Percentiles rank a stretch among this genome's conserved stretches.
These are phyloP conservation scores for Geotrichum europaeum DNA, from an alignment of 1,139 yeast species.

Conservation along the genomic window DNA sequence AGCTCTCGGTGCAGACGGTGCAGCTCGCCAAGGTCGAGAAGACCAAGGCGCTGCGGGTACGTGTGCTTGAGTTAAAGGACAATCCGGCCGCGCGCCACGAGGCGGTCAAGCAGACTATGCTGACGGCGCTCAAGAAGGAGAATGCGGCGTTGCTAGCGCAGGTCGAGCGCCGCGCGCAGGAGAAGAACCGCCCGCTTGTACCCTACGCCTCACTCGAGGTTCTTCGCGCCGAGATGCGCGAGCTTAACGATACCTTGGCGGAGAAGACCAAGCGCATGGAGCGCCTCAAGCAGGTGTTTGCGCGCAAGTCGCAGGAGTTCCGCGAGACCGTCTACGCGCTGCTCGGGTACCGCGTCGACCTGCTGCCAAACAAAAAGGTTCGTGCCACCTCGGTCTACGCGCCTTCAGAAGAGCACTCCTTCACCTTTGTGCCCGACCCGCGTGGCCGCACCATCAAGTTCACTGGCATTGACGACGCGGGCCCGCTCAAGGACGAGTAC, in stretches of 20 bases:
- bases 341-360: constrained; percentile 71
- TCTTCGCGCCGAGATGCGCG: constrained; percentile 49
- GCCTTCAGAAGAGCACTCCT: constrained; percentile 30
- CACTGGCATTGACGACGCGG: constrained; percentile 30
- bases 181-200: constrained; percentile 33
- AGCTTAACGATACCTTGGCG: constrained; percentile 45
- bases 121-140: constrained; percentile 52
- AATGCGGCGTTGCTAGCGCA: constrained; percentile 48
- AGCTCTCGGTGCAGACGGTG: constrained; percentile 30
- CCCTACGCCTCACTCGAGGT: constrained; percentile 66
- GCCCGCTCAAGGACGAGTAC: constrained; percentile 43
- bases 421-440: constrained; percentile 36
- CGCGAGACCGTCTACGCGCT: constrained; percentile 61
- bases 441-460: constrained; percentile 30
- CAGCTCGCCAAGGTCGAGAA: constrained; percentile 36
- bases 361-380: constrained; percentile 59
- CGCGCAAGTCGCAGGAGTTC: constrained; percentile 69
- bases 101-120: constrained; percentile 48
- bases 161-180: constrained; percentile 18
- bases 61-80: constrained; percentile 57
- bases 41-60: constrained; percentile 33
- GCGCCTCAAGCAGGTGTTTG: constrained; percentile 58
- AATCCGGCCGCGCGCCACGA: constrained; percentile 69
- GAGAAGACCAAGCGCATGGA: constrained; percentile 51
- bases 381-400: constrained; percentile 57